Evolutionary conservation across 1,284 basidiomycete species (phyloP), one percentile per base, ranked within the genome.

Genomic region (Caloboletus firmus): DNA sequence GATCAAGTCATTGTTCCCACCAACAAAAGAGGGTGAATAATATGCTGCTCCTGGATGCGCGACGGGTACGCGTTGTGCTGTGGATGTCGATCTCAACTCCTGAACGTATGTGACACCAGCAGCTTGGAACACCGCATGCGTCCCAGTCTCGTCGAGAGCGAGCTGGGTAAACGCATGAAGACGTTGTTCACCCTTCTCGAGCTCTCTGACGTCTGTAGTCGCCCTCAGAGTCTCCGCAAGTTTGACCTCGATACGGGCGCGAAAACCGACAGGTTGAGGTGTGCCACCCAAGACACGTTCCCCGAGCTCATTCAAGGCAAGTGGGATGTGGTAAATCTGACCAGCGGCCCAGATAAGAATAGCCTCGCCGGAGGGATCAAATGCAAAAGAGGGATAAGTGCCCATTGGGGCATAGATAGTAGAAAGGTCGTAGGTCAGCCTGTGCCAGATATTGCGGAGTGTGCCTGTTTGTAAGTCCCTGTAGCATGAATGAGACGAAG

Each of bases 321-420:
- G 68, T 13, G 86, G 84, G 4, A 89, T 76, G 17, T 72, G 73
- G 62, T 82, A 81, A 20, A 89, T 85, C 57, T 87, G 80, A 10
- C 86, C 86, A 3, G 82, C 78, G 5, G 87, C 84, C 86, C 86
- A 89, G 52, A 89, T 83, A 57, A 89, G 75, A 52, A 89, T 72
- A 0, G 82, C 84, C 56, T 80, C 74, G 58, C 85, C 82, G 8
- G 72, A 69, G 0, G 84, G 54, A 53, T 55, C 51, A 66, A 88
- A 89, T 4, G 85, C 76, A 61, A 85, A 89, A 1, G 85, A 83
- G 0, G 87, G 86, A 59, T 89, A 89, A 24, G 87, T 86, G 17
- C 87, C 85, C 83, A 87, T 87, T 0, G 86, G 84, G 6, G 86
- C 83, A 11, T 81, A 86, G 45, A 86, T 74, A 5, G 69, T 67